Base-by-base conservation (phyloP, 805 yeast species). In the Limtongozyma cylindracea region DNA sequence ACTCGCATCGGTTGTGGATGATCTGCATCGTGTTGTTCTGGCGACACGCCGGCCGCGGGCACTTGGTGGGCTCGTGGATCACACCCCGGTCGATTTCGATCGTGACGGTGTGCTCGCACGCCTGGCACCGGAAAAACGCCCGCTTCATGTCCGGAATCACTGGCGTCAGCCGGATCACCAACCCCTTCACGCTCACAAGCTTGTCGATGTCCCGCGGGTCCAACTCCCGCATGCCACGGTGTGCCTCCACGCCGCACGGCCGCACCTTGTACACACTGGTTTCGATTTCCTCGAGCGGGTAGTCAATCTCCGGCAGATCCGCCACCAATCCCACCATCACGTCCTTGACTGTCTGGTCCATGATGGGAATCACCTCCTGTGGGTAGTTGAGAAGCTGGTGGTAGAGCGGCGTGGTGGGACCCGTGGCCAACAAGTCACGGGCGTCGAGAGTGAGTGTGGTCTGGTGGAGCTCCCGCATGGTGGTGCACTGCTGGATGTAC, bases 141-240 rank as follows among this genome's bases (percentile, higher is more conserved):
- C 73, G 78, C 40, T 80, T 82, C 98, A 88, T 88, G 42, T 88
- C 98, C 8, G 98, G 98, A 22, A 88, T 77, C 17, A 88, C 66
- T 8, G 95, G 65, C 6, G 94, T 77, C 5, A 92, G 56, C 34
- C 98, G 60, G 23, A 88, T 51, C 0, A 80, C 91, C 20, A 88
- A 55, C 11, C 98, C 98, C 46, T 84, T 88, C 25, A 88, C 66
- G 22, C 77, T 61, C 7, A 88, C 91, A 26, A 88, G 55, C 39
- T 84, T 82, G 46, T 88, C 98, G 29, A 88, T 84, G 44, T 82
- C 96, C 28, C 67, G 68, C 4, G 96, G 96, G 35, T 84, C 82
- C 31, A 82, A 49, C 29, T 82, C 95, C 32, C 96, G 65, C 77
- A 82, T 74, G 22, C 93, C 94, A 28, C 53, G 56, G 20, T 55